phyloP scores from a whole-genome alignment of 768 basidiomycete genomes.

The Psilocybe subaeruginosa region DNA sequence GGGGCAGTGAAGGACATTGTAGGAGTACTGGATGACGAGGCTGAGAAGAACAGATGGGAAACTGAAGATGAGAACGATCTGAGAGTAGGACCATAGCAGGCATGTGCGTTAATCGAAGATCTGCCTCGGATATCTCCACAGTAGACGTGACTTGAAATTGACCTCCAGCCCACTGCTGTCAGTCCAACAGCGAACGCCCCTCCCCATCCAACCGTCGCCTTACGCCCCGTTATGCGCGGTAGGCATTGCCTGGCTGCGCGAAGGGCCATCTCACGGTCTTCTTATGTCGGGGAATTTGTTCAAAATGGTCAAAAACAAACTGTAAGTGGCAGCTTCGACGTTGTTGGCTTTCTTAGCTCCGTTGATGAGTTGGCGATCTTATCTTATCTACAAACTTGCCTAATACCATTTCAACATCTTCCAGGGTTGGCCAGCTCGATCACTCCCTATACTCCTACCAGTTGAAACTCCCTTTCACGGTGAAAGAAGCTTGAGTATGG shows the following conservation, averaged over 20 bases:
- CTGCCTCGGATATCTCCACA: slow-evolving; percentile 44
- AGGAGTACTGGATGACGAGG: slow-evolving; percentile 26
- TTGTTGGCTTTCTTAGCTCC: slow-evolving; percentile 1
- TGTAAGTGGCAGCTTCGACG: neutral
- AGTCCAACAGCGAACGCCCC: slow-evolving; percentile 43
- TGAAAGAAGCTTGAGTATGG: too few species aligned
- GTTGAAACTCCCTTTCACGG: too few species aligned
- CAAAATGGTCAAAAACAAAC: neutral
- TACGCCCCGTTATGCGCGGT: slow-evolving; percentile 24
- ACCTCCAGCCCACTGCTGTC: slow-evolving; percentile 40
- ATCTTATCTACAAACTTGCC: slow-evolving; percentile 28
- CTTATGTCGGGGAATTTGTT: neutral
- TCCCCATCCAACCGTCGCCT: slow-evolving; percentile 36
- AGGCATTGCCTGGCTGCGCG: slow-evolving; percentile 28
- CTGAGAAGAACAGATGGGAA: slow-evolving; percentile 31
- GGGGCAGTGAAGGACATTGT: slow-evolving; percentile 62
- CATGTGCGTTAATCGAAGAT: slow-evolving; percentile 25
- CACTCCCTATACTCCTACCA: too few species aligned
- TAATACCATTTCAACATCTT: too few species aligned
- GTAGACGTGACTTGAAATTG: slow-evolving; percentile 36
- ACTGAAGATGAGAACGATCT: slow-evolving; percentile 34
- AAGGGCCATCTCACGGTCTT: slow-evolving; percentile 30
- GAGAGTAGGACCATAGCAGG: slow-evolving; percentile 25
- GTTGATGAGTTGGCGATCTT: slow-evolving; percentile 24
- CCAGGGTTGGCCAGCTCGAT: too few species aligned